phyloP scores from a whole-genome alignment of 2,329 filamentous ascomycete species.

The Fusarium piperis region DNA sequence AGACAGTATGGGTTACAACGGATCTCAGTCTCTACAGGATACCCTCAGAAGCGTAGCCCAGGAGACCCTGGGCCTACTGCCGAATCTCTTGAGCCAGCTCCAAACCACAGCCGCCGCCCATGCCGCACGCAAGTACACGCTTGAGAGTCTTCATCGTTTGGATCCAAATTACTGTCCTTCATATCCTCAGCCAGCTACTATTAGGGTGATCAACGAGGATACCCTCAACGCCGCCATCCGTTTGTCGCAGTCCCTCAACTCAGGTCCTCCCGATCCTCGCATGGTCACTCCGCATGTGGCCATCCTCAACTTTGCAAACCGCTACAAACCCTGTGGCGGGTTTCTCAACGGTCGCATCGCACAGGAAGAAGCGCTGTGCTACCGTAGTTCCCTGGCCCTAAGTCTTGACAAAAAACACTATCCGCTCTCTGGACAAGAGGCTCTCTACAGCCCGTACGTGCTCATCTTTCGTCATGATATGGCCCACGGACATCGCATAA shows the following conservation, averaged over 20 bases:
- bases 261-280: neutral
- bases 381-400: constrained; percentile 11
- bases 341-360: constrained; percentile 13
- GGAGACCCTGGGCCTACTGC: constrained; percentile 5
- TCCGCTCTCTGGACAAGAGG: constrained; percentile 11
- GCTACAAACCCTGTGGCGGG: constrained; percentile 7
- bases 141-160: neutral
- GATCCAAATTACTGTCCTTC: constrained; percentile 9
- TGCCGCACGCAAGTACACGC: neutral
- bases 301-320: constrained; percentile 18
- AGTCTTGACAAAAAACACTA: neutral
- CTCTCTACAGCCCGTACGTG: constrained; percentile 16
- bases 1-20: neutral
- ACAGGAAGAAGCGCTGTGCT: constrained; percentile 16
- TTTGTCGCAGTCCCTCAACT: neutral
- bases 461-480: constrained; percentile 12
- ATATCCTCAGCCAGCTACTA: neutral
- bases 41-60: constrained; percentile 5
- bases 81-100: neutral
- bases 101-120: neutral
- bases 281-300: neutral
- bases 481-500: neutral
- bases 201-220: constrained; percentile 11
- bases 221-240: constrained; percentile 12
- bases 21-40: neutral